These are phyloP conservation scores for Zalerion maritima DNA, from an alignment of 495 filamentous ascomycete genomes.

Conservation along the genomic window DNA sequence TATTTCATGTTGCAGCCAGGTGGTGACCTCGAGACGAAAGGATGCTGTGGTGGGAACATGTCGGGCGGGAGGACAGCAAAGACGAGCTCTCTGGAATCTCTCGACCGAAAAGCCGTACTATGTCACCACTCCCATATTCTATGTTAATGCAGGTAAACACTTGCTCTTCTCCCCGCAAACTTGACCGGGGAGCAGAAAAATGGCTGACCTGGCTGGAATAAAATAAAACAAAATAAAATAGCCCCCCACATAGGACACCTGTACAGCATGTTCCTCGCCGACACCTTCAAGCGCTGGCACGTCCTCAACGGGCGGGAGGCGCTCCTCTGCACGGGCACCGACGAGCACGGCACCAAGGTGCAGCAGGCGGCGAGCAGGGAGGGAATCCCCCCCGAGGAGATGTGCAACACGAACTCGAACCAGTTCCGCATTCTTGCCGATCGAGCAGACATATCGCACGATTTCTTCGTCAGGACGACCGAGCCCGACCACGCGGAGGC, in stretches of 20 bases:
- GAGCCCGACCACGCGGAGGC: slow-evolving; percentile 67
- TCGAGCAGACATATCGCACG: slow-evolving; percentile 50
- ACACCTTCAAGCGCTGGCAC: slow-evolving; percentile 89
- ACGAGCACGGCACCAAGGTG: slow-evolving; percentile 97
- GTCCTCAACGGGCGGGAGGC: slow-evolving; percentile 52
- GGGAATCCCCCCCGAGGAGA: slow-evolving; percentile 32
- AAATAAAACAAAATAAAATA: slow-evolving; percentile 22
- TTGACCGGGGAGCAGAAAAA: not conserved
- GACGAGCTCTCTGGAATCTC: too few species aligned
- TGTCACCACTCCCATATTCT: slow-evolving; percentile 95
- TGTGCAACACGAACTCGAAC: slow-evolving; percentile 47
- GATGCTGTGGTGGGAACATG: too few species aligned
- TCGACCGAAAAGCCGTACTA: slow-evolving; percentile 72
- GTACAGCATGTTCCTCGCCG: slow-evolving; percentile 80
- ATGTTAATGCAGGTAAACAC: slow-evolving; percentile 80
- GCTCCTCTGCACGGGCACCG: slow-evolving; percentile 79
- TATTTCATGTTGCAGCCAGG: too few species aligned
- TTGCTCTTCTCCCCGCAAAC: not conserved
- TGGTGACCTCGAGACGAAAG: too few species aligned
- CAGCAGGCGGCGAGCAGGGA: slow-evolving; percentile 66
- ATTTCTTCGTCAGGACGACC: slow-evolving; percentile 86
- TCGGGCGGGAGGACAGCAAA: too few species aligned
- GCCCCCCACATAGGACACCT: slow-evolving; percentile 91
- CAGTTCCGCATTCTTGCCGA: slow-evolving; percentile 57
- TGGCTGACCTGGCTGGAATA: not conserved